phyloP scores from a whole-genome alignment of 2,329 filamentous ascomycete genomes.

The Diplodia intermedia region DNA sequence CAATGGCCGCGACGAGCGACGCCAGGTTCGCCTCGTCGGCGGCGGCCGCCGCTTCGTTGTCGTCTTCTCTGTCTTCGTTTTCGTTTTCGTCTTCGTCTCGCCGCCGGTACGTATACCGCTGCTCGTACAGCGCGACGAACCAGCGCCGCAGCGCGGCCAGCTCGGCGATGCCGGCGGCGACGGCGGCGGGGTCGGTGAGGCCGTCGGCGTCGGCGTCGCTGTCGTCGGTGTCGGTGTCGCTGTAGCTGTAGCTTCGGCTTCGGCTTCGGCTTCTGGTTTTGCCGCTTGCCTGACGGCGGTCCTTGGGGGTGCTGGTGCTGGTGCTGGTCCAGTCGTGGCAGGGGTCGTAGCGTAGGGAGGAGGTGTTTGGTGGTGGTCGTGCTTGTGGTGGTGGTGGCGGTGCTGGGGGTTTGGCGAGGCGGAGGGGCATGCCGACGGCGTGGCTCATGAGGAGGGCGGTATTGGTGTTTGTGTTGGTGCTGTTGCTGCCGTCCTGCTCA shows the following conservation, averaged over 20 bases:
- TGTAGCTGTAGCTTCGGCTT: no score
- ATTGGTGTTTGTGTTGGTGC: not conserved
- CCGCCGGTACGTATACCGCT: not conserved
- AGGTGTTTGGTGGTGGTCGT: not conserved
- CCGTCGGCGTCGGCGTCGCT: no score
- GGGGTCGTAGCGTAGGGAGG: not conserved
- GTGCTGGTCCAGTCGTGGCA: not conserved
- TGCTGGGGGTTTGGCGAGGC: not conserved
- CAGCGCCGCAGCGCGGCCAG: not conserved
- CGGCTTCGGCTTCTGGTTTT: not conserved
- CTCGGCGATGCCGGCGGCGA: not conserved
- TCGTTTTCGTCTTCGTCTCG: no score
- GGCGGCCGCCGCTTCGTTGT: not conserved
- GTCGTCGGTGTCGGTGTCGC: no score
- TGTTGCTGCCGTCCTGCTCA: constrained; percentile 31
- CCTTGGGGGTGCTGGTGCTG: no score
- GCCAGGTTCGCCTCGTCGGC: not conserved
- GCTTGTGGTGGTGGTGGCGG: no score
- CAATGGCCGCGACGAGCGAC: not conserved
- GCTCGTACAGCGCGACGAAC: not conserved
- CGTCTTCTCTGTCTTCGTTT: not conserved
- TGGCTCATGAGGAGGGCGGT: not conserved
- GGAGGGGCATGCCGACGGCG: not conserved
- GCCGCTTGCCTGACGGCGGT: no score
- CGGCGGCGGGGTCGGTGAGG: not conserved